Conservation (phyloP, 75 land plant genomes). For the Pinus tabuliformis region DNA sequence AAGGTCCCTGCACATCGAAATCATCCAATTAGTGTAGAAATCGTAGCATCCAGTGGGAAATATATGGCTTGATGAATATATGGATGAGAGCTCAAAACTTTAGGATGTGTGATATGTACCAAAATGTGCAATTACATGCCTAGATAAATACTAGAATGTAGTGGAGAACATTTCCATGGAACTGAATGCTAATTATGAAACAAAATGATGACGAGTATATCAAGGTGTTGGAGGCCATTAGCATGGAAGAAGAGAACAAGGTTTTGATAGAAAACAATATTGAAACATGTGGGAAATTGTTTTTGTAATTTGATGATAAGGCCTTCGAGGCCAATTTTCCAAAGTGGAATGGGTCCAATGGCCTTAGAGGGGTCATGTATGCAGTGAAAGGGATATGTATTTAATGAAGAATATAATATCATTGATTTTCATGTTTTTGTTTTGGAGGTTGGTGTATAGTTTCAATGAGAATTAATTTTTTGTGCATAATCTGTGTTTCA, state of each 20-base stretch:
- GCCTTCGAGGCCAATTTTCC: conserved; percentile 9
- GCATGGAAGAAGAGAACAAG: conserved; percentile 54
- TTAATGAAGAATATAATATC: conserved; percentile 60
- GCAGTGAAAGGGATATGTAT: conserved; percentile 58
- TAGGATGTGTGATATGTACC: conserved; percentile 68
- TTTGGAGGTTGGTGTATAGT: conserved; percentile 47
- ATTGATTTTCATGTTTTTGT: conserved; percentile 42
- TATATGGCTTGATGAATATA: conserved; percentile 83
- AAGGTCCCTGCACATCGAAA: conserved; percentile 47
- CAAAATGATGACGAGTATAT: conserved; percentile 40
- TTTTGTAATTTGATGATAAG: conserved; percentile 16
- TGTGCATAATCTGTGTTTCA: conserved; percentile 26
- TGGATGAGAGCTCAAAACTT: conserved; percentile 80
- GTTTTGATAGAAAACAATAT: conserved; percentile 34
- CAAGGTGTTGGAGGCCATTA: conserved; percentile 23
- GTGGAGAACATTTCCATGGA: conserved; percentile 35
- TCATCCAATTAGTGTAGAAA: conserved; percentile 52
- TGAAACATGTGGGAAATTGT: conserved; percentile 5
- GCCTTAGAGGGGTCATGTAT: conserved; percentile 56
- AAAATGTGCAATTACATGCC: conserved; percentile 45
- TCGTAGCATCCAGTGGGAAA: conserved; percentile 50
- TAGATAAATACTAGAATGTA: conserved; percentile 49
- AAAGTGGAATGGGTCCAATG: conserved; percentile 34
- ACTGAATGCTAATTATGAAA: conserved; percentile 14
- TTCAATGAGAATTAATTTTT: background rate